A percentile compares a stretch with the other conserved stretches of the same genome.
These are phyloP conservation scores for Pneumocystis carinii DNA, from an alignment of 1,139 yeast species.

Conservation along the genomic window DNA sequence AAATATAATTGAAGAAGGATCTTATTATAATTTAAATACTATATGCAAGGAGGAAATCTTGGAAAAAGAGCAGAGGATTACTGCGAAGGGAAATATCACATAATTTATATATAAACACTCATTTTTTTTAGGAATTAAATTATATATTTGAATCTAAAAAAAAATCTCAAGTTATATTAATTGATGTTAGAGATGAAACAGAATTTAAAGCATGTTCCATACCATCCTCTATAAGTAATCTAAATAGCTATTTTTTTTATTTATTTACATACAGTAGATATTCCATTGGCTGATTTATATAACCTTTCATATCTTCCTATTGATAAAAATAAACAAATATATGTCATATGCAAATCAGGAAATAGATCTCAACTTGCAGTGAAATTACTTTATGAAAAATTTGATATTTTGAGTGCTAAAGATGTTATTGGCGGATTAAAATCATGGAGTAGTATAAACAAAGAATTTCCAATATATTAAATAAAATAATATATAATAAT, in stretches of 20 bases:
- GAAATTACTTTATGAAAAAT: constrained; percentile 34
- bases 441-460: constrained; percentile 53
- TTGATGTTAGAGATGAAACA: constrained; percentile 73
- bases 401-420: constrained; percentile 34
- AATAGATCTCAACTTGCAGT: constrained; percentile 82
- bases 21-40: constrained; percentile 55
- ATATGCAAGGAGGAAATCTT: constrained; percentile 25
- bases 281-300: background rate
- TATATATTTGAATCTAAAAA: background rate
- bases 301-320: constrained; percentile 30
- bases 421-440: constrained; percentile 71
- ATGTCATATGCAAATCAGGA: constrained; percentile 70
- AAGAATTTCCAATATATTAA: constrained; percentile 52
- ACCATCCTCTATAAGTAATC: constrained; percentile 39
- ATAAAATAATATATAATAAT: background rate
- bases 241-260: background rate
- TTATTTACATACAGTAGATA: background rate
- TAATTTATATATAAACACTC: background rate
- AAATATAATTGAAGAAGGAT: constrained; percentile 44
- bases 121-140: background rate
- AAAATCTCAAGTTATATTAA: constrained; percentile 36
- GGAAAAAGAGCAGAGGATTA: constrained; percentile 33
- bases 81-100: constrained; percentile 1
- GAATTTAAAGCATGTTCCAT: constrained; percentile 58
- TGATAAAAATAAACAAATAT: constrained; percentile 30